Conservation (phyloP, 768 basidiomycete genomes). For the Kwoniella shandongensis region DNA sequence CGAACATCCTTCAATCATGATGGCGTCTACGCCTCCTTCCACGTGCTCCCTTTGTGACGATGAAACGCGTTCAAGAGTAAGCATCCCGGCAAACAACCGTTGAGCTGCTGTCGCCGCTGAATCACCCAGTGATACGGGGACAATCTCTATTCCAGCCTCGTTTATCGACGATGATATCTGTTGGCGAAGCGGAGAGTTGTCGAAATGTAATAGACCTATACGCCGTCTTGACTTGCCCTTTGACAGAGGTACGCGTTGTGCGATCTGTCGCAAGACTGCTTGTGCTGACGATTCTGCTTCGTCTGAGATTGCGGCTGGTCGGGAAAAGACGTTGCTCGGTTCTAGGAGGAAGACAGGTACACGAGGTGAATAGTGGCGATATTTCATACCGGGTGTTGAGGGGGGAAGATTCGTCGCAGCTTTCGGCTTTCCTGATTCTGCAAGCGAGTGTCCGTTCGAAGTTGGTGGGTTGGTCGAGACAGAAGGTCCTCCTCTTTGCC, state of each 20-base stretch:
- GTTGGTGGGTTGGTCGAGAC: background rate
- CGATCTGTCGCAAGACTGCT: slow-evolving; percentile 12
- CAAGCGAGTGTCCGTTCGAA: background rate
- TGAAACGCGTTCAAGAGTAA: slow-evolving; percentile 64
- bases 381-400: slow-evolving; percentile 98
- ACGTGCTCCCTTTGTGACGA: background rate
- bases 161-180: slow-evolving; percentile 4
- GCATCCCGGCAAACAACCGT: slow-evolving; percentile 79
- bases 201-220: slow-evolving; percentile 42
- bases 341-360: slow-evolving; percentile 75
- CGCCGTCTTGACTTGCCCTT: slow-evolving; percentile 7
- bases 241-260: background rate
- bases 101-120: slow-evolving; percentile 67
- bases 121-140: slow-evolving; percentile 43
- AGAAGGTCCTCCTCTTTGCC: slow-evolving; percentile 19
- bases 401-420: slow-evolving; percentile 57
- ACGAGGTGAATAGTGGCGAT: slow-evolving; percentile 90
- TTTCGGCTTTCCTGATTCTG: background rate
- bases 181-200: slow-evolving; percentile 31
- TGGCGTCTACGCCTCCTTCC: slow-evolving; percentile 66
- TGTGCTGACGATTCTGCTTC: slow-evolving; percentile 21
- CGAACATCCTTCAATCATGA: slow-evolving; percentile 78
- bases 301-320: slow-evolving; percentile 55
- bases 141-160: slow-evolving; percentile 13
- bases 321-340: slow-evolving; percentile 53